Conservation (phyloP, 1,284 basidiomycete species). For the Boletus sp. region DNA sequence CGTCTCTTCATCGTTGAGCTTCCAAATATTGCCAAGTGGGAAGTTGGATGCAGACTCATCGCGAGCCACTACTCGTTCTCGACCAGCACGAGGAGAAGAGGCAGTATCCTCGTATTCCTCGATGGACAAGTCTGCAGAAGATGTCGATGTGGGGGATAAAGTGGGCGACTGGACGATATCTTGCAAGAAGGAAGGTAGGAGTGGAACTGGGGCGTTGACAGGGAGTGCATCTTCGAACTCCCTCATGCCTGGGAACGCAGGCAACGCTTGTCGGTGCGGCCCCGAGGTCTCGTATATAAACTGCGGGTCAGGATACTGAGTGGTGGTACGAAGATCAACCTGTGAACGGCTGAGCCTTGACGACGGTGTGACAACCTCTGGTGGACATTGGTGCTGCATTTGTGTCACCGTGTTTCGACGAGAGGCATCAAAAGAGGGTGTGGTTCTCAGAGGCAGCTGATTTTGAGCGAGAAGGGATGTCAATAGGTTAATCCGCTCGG, state of each 20-base stretch:
- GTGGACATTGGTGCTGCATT: constrained; percentile 36
- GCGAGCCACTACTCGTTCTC: constrained; percentile 23
- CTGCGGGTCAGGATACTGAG: constrained; percentile 39
- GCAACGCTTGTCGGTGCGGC: constrained; percentile 23
- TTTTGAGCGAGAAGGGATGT: constrained; percentile 63
- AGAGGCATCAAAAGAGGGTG: constrained; percentile 27
- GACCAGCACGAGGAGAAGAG: constrained; percentile 19
- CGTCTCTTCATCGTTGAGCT: constrained; percentile 60
- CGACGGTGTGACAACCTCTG: constrained; percentile 35
- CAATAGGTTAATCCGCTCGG: constrained; percentile 74
- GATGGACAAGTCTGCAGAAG: constrained; percentile 59
- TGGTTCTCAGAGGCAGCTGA: constrained; percentile 29
- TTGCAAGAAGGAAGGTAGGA: constrained; percentile 69
- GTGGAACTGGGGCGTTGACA: constrained; percentile 36
- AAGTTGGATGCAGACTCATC: constrained; percentile 34
- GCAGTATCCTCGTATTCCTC: constrained; percentile 46
- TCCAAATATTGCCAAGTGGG: constrained; percentile 57
- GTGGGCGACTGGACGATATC: constrained; percentile 66
- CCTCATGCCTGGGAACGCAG: constrained; percentile 28
- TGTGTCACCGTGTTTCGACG: constrained; percentile 47
- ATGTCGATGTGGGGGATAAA: constrained; percentile 56
- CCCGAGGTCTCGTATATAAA: constrained; percentile 69
- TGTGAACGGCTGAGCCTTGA: constrained; percentile 44
- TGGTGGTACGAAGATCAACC: constrained; percentile 37
- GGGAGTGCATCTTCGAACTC: constrained; percentile 19